Evolutionary conservation across 768 basidiomycete species (phyloP).

Genomic region (Kwoniella botswanensis): DNA sequence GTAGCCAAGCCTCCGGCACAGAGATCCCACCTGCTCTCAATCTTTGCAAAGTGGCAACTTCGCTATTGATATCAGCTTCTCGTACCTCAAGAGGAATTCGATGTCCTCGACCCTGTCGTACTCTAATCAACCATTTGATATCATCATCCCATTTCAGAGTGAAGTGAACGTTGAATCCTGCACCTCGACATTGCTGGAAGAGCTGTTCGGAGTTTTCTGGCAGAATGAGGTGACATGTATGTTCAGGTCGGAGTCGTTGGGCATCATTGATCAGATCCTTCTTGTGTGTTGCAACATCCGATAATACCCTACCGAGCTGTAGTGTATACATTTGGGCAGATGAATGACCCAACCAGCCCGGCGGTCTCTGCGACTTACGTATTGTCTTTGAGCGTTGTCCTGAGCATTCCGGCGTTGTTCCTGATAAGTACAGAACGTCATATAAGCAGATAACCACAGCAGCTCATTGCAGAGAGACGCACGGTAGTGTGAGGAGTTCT

Average conservation of each 20-base stretch:
- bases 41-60: constrained; percentile 10
- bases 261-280: too few relatives aligned
- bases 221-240: neutral
- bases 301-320: too few relatives aligned
- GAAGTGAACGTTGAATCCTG: constrained; percentile 14
- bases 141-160: constrained; percentile 10
- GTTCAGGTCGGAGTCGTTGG: too few relatives aligned
- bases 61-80: constrained; percentile 3
- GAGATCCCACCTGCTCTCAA: constrained; percentile 9
- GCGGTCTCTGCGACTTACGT: too few relatives aligned
- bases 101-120: constrained; percentile 2
- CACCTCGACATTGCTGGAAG: constrained; percentile 3
- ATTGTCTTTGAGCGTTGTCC: neutral
- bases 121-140: constrained; percentile 8
- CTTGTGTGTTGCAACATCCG: too few relatives aligned
- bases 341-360: too few relatives aligned
- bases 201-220: neutral
- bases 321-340: neutral
- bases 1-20: constrained; percentile 9
- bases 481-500: too few relatives aligned
- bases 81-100: neutral
- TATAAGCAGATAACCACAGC: too few relatives aligned
- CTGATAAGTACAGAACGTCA: too few relatives aligned
- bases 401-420: too few relatives aligned
- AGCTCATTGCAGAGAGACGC: too few relatives aligned